Percentiles rank a stretch among this genome's conserved stretches.
Conservation (phyloP, 257 asterid species). For the Solanum paucissectum region DNA sequence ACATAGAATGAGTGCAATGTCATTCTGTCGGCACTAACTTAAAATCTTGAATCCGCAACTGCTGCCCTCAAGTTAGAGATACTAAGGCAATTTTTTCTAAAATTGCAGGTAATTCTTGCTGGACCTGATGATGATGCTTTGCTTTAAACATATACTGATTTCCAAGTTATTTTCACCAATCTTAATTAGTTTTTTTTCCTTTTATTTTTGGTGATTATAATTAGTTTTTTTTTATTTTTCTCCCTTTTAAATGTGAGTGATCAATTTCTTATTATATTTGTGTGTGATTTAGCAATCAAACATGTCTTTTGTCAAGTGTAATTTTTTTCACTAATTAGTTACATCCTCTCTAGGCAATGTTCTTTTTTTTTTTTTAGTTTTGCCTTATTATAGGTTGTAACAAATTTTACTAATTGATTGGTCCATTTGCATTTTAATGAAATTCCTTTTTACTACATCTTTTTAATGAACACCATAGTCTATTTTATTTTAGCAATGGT, state of each 20-base stretch:
- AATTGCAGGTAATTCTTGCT: conserved; percentile 68
- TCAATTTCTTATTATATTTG: conserved; percentile 1
- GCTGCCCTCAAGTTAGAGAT: background rate
- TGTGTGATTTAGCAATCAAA: conserved; percentile 17
- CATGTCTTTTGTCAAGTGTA: conserved; percentile 7
- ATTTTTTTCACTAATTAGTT: conserved; percentile 21
- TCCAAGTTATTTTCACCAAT: conserved; percentile 16
- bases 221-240: background rate
- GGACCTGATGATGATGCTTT: conserved; percentile 96
- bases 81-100: background rate
- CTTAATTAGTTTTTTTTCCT: background rate
- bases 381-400: conserved; percentile 66
- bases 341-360: conserved; percentile 50
- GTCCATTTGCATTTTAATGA: conserved; percentile 7
- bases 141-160: conserved; percentile 43
- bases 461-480: background rate
- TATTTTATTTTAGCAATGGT: background rate
- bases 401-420: conserved; percentile 33
- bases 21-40: background rate
- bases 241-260: conserved; percentile 26
- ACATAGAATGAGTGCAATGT: background rate
- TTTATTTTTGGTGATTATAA: background rate
- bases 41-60: background rate
- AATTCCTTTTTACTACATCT: too few relatives aligned
- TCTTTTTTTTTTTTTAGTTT: conserved; percentile 54